These are phyloP conservation scores for Aspergillus jensenii DNA, from an alignment of 2,329 filamentous ascomycete species.

Conservation along the genomic window DNA sequence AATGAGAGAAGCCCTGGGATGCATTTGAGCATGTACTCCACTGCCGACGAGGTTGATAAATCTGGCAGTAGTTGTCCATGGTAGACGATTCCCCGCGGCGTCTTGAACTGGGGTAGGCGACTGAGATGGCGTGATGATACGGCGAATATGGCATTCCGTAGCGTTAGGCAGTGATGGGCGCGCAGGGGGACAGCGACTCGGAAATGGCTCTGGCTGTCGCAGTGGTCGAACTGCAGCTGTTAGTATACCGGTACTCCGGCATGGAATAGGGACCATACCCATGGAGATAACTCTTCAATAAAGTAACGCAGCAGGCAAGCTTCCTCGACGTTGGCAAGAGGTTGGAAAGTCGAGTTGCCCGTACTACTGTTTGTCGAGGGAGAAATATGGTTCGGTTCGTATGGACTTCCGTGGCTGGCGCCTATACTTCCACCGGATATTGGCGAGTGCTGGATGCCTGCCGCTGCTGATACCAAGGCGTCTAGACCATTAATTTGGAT, in stretches of 20 bases:
- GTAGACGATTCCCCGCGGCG: slow-evolving; percentile 15
- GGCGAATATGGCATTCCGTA: slow-evolving; percentile 25
- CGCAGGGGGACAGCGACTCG: slow-evolving; percentile 20
- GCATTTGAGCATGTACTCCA: slow-evolving; percentile 25
- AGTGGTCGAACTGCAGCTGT: slow-evolving; percentile 22
- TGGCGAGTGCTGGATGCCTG: background rate
- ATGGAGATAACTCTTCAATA: slow-evolving; percentile 27
- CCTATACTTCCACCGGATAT: background rate
- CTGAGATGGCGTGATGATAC: slow-evolving; percentile 23
- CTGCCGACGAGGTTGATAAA: slow-evolving; percentile 17
- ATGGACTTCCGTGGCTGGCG: background rate
- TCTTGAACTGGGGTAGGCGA: slow-evolving; percentile 22
- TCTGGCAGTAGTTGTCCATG: slow-evolving; percentile 15
- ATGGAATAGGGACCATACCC: slow-evolving; percentile 14
- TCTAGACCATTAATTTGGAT: background rate
- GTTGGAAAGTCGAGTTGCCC: background rate
- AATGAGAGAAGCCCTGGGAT: slow-evolving; percentile 22
- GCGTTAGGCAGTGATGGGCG: slow-evolving; percentile 18
- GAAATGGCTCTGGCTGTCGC: slow-evolving; percentile 22
- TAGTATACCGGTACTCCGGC: background rate
- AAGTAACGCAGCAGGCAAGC: slow-evolving; percentile 5
- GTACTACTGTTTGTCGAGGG: background rate
- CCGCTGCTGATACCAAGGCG: background rate
- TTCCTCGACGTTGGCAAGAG: background rate
- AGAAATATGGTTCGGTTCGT: background rate